Evolutionary conservation across 495 filamentous ascomycete genomes (phyloP), one percentile per base, ranked within the genome.

Genomic region (Lophium mytilinum): DNA sequence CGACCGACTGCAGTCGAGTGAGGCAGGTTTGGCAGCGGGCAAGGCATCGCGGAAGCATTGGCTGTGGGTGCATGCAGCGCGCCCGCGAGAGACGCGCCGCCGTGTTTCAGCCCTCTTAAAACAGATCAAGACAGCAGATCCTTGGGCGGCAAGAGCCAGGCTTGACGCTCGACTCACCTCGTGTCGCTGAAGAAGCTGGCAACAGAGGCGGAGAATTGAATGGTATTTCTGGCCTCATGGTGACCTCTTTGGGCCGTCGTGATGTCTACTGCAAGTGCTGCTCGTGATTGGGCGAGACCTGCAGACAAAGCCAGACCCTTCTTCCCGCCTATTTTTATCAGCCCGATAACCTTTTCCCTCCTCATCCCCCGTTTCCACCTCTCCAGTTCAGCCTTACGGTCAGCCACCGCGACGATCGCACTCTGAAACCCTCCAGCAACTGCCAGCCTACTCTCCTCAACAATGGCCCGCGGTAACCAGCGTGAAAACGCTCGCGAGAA

Each of bases 391-490:
- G 45, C 45, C 45, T 48, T 48, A 48, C 45, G 17, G 14, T 3
- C 24, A 3, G 24, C 24, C 24, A 10, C 33, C 41, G 7, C 12
- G 41, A 45, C 15, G 41, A 45, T 45, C 45, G 45, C 45, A 48
- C 18, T 5, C 43, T n/a, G 18, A 47, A 10, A 10, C 21, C 45
- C 30, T 48, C 12, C 12, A 8, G 33, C 15, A 48, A 33, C 12
- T 48, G n/a, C 18, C 33, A 18, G 45, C 45, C 33, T 48, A 48
- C 21, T 48, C 45, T 33, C 17, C 14, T 50, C 11, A 46, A 57
- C 37, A 34, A 96, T 96, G 90, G 83, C 90, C 56, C 87, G 90
- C 69, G 90, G 90, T 61, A 96, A 96, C 69, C 90, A 96, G 78
- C 83, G 90, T 67, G 90, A 95, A 53, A 87, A 87, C 71, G 88